Base-by-base conservation (phyloP, 2,329 filamentous ascomycete genomes). In the Verticillium alfalfae region DNA sequence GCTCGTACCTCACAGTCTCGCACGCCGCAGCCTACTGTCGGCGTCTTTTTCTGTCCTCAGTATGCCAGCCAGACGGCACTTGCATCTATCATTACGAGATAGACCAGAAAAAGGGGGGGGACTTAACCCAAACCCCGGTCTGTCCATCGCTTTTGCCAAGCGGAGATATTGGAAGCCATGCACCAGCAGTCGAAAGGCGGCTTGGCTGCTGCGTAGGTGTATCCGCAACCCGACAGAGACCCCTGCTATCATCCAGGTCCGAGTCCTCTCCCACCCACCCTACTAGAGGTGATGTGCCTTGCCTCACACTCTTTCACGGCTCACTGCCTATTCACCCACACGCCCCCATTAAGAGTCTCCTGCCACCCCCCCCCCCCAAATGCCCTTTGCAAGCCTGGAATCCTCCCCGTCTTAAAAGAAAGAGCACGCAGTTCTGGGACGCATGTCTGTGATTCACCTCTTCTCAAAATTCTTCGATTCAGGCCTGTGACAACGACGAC, bases 361-460 rank as follows among this genome's bases (percentile, higher is more conserved):
- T 55, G 45, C 54, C 63, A 57, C 31, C 57, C 49, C 10, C 66
- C 67, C n/a, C 64, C 26, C 68, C 67, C 41, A 37, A 34, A 37
- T 39, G 26, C 12, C 18, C n/a, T 52, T 7, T 31, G 8, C 45
- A 52, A 52, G 45, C 45, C 45, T 52, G 26, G 2, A 37, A 7
- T 12, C 45, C 45, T 52, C 45, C 26, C 10, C 45, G 45, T 52
- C 45, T 52, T 52, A 52, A 52, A 52, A 18, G 45, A 52, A 52
- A 52, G 45, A 18, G 45, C 45, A 52, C 45, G 45, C 45, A 22
- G 18, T 52, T 52, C 45, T 52, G 45, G 45, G 45, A 52, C 22
- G 5, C 45, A 1, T 8, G 45, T 22, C 13, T 12, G 26, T 26
- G 45, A 22, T 52, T 52, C 45, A 52, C 45, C 45, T 52, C 45